Base-by-base conservation (phyloP, 306 rosid genomes). In the Datisca glomerata region DNA sequence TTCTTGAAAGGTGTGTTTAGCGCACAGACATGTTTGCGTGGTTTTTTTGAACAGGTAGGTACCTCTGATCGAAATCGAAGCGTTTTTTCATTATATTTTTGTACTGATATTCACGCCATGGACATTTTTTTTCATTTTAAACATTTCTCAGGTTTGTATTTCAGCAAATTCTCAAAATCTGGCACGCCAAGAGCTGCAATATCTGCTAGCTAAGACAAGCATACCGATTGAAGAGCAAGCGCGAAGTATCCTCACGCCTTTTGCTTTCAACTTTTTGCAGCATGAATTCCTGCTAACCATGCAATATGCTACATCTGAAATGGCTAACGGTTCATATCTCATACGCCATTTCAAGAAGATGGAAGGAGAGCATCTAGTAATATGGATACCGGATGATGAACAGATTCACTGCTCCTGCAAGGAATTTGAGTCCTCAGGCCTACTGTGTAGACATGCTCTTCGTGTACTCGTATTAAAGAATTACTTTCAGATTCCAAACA, bases 211-310 rank as follows among this genome's bases (percentile, higher is more conserved):
- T 11, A 89, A 68, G 70, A 80, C 95, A 19, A 66, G 85, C 75
- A 45, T 80, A 43, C 98, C 98, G 11, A 73, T 84, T 8, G 98
- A 89, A 66, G 93, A 80, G 61, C 86, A 89, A 19, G 98, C 95
- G 0, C 68, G 72, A 51, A 66, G 81, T 45, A 54, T 80, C 43
- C 82, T 80, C 59, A 84, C 94, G 1, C 91, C 93, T 41, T 89
- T 72, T 61, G 86, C 95, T 38, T 89, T 78, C 57, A 73, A 75
- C 61, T 73, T 73, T 54, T 75, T 89, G 46, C 98, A 84, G 53
- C 85, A 78, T 43, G 92, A 89, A 36, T 41, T 84, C 15, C 53
- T 58, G 6, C 60, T 78, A 16, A 65, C 95, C 13, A 80, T 89
- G 98, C 95, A 84, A 44, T 84, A 89, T 57, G 86, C 86, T 12